phyloP scores from a whole-genome alignment of 257 asterid species.

The Solanum tarapatanum region DNA sequence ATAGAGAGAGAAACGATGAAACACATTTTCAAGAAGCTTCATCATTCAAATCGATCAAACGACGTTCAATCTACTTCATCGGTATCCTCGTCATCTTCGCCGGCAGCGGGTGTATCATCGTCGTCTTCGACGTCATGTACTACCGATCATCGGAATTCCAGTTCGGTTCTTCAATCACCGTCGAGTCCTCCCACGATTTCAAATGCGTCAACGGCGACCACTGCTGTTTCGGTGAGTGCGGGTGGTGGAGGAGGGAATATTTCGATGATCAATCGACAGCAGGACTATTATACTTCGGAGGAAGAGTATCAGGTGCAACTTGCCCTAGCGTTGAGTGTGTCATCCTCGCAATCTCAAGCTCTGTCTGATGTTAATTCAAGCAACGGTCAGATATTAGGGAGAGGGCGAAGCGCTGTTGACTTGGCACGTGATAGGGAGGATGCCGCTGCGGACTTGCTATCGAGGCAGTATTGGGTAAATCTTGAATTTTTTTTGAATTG shows the following conservation, averaged over 20 bases:
- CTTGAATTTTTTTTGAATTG: neutral
- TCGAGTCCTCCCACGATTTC: conserved; percentile 3
- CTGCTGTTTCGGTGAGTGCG: conserved; percentile 5
- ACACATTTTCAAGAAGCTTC: conserved; percentile 94
- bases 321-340: conserved; percentile 90
- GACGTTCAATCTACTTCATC: conserved; percentile 39
- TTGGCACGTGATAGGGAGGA: conserved; percentile 25
- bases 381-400: conserved; percentile 18
- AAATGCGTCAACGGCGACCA: conserved; percentile 7
- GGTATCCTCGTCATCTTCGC: neutral
- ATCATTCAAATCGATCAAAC: conserved; percentile 88
- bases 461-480: conserved; percentile 92
- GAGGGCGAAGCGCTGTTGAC: conserved; percentile 5
- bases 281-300: conserved; percentile 76
- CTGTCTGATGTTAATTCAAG: conserved; percentile 23
- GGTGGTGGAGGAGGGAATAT: neutral
- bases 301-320: conserved; percentile 93
- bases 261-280: conserved; percentile 27
- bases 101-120: neutral
- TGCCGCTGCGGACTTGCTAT: conserved; percentile 71
- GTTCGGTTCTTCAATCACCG: neutral
- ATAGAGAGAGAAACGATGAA: conserved; percentile 39
- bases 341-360: conserved; percentile 52
- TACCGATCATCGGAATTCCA: conserved; percentile 25
- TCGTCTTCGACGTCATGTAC: conserved; percentile 25